These are phyloP conservation scores for Phaeolepiota aurea DNA, from an alignment of 768 basidiomycete species.

Conservation along the genomic window DNA sequence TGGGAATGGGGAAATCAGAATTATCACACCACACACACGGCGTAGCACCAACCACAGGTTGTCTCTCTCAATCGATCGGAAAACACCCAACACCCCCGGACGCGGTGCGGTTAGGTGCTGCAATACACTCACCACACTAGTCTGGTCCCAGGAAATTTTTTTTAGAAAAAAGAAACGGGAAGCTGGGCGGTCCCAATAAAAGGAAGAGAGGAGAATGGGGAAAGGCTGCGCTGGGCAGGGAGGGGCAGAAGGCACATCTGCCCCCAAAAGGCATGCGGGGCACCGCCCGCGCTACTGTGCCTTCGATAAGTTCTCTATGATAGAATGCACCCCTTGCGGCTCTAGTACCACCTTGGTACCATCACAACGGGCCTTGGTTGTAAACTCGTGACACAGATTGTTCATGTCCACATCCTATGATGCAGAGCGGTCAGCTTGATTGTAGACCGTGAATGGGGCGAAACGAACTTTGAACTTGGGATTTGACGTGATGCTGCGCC, in stretches of 20 bases:
- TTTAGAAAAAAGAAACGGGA: neutral
- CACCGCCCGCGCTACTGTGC: slow-evolving; percentile 10
- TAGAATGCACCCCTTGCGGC: slow-evolving; percentile 39
- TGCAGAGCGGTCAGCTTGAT: neutral
- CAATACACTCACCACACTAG: too few species aligned
- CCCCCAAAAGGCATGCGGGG: neutral
- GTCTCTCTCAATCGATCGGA: too few species aligned
- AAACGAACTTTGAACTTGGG: slow-evolving; percentile 64
- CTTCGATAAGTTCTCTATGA: slow-evolving; percentile 32
- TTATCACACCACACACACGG: too few species aligned
- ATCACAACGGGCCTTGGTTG: slow-evolving; percentile 76
- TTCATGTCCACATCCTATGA: slow-evolving; percentile 69
- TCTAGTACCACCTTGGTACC: slow-evolving; percentile 78
- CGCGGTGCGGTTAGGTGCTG: too few species aligned
- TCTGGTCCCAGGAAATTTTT: too few species aligned
- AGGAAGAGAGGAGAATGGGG: neutral
- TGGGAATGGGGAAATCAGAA: too few species aligned
- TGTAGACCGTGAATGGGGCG: neutral
- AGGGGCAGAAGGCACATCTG: neutral
- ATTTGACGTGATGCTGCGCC: slow-evolving; percentile 67
- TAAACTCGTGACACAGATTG: slow-evolving; percentile 70
- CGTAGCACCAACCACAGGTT: too few species aligned
- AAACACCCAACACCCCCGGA: too few species aligned
- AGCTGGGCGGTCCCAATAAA: neutral
- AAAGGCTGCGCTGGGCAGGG: neutral